These are phyloP conservation scores for Umbelopsis vinacea DNA, from an alignment of 192 early-diverging fungal species.

Conservation along the genomic window DNA sequence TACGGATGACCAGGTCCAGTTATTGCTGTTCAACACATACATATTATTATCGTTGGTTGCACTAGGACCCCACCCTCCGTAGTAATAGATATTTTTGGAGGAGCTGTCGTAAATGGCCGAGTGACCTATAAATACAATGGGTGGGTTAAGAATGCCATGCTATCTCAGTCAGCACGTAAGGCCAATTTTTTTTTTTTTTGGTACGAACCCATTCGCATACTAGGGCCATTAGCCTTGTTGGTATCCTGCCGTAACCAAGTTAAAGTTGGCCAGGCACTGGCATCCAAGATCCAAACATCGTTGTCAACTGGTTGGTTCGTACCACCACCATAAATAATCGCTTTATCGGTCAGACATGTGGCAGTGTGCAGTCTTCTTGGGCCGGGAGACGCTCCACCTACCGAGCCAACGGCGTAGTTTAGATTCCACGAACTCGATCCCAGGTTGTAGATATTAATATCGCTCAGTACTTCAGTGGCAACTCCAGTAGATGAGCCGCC, in stretches of 20 bases:
- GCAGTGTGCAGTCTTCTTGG: slow-evolving; percentile 67
- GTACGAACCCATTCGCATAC: slow-evolving; percentile 47
- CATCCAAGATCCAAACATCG: slow-evolving; percentile 57
- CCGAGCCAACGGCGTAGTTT: slow-evolving; percentile 39
- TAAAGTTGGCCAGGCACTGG: slow-evolving; percentile 35
- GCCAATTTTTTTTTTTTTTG: no score
- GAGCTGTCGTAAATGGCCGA: slow-evolving; percentile 61
- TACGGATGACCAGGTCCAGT: slow-evolving; percentile 66
- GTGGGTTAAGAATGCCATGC: not conserved
- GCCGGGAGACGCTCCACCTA: slow-evolving; percentile 49
- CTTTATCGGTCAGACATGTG: slow-evolving; percentile 65
- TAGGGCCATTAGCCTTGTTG: slow-evolving; percentile 49
- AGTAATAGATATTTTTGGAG: slow-evolving; percentile 64
- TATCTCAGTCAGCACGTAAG: not conserved
- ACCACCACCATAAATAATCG: slow-evolving; percentile 74
- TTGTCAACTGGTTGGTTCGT: slow-evolving; percentile 46
- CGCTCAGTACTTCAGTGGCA: slow-evolving; percentile 20
- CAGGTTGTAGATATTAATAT: slow-evolving; percentile 54
- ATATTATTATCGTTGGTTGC: slow-evolving; percentile 60
- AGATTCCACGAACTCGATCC: slow-evolving; percentile 59
- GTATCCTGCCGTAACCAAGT: slow-evolving; percentile 40
- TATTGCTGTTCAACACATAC: slow-evolving; percentile 63
- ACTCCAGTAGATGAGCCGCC: slow-evolving; percentile 63
- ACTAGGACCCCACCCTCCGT: slow-evolving; percentile 62
- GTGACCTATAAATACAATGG: slow-evolving; percentile 56